Evolutionary conservation across 169 alveolate genomes (phyloP), one percentile per base, ranked within the genome.

Genomic region (Theileria annulata): DNA sequence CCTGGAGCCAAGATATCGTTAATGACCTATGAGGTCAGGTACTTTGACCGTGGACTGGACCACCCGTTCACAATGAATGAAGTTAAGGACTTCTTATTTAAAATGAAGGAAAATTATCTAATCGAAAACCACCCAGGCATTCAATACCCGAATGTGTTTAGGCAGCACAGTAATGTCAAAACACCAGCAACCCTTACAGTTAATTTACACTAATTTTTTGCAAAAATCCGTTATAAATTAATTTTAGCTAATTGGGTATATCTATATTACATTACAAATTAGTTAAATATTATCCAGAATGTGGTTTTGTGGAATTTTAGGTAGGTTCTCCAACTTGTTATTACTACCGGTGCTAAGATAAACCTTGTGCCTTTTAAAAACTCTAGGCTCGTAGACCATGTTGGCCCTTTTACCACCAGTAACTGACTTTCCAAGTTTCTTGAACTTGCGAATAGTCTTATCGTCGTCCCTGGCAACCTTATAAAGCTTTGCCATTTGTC

Each of bases 11-110:
- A 91, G 77, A 93, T 93, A 13, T 73, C 95, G 23, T 75, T 86
- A 68, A 87, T 91, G 95, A 88, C 95, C 0, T 92, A 87, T 30
- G 95, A 93, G 77, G 93, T 91, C 21, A 88, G 97, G 19, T 94
- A 94, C 80, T 94, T 92, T 88, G 89, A 90, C 67, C 80, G 94
- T 33, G 97, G 97, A 6, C 67, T 80, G 37, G 97, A 94, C 78
- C 97, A 94, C 60, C 96, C 96, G 23, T 94, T 93, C 76, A 75
- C 93, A 21, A 79, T 94, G 59, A 94, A 93, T 72, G 97, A 94
- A 67, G 76, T 90, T 33, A 94, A 94, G 80, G 97, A 94, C 71
- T 87, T 80, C 56, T 86, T 91, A 75, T 94, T 87, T 79, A 94
- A 94, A 54, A 74, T 94, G 25, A 80, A 85, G 67, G 97, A 94